Evolutionary conservation across 139 green algal species (phyloP), one percentile per base, ranked within the genome.

Genomic region (Coelastrella sp.): DNA sequence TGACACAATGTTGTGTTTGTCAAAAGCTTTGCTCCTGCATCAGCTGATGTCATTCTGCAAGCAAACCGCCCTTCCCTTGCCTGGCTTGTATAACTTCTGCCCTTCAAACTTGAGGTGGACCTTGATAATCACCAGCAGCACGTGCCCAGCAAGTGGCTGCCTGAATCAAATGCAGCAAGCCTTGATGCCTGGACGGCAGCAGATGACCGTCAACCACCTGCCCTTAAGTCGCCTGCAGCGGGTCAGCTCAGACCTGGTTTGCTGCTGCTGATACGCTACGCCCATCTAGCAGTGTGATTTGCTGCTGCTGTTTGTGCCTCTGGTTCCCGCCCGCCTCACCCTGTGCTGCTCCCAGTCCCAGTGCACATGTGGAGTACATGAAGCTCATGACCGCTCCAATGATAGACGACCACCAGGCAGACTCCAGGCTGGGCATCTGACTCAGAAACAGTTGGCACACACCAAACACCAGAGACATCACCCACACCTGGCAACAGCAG

Each of bases 361-460:
- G 59, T 19, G 89, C 83, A n/a, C 87, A 87, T n/a, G 89, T 87
- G 82, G 87, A 92, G 87, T 96, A 96, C 24, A 91, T 89, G 15
- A 93, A 80, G 20, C 84, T 93, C 94, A 96, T 96, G 49, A 82
- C 35, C 0, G 93, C 94, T 19, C 94, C 94, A 72, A 96, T 61
- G 73, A 96, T 87, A 0, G 91, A 95, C 14, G 94, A 82, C 94
- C 94, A 96, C 93, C 93, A 96, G 14, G 96, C 86, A 8, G 87
- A 88, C 76, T 96, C 92, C 56, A 96, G 94, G 84, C 93, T 92
- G 7, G 91, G 92, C 20, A 95, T 78, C 89, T 96, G 94, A 70
- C 82, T 93, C 15, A 96, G 83, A n/a, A 89, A 25, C 57, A 96
- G 88, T 92, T 96, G 93, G 20, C 91, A 57, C 7, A 68, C 87